Evolutionary conservation across 352 stramenopile species (phyloP), one percentile per base, ranked within the genome.

Genomic region (Pseudoperonospora humuli): DNA sequence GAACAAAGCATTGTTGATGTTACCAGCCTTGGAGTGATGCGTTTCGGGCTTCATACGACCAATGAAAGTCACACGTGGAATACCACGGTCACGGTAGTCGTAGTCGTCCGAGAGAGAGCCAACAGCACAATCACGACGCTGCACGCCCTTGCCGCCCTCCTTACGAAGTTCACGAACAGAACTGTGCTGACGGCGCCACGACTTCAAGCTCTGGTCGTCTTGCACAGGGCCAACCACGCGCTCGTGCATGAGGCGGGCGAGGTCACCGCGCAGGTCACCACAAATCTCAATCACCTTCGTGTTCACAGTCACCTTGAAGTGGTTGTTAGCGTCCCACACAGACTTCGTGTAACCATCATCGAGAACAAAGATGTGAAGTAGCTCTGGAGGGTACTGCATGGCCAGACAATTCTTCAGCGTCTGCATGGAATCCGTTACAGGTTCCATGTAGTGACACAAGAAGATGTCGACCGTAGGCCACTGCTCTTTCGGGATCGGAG

Each of bases 281-380:
- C 61, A 66, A 36, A 86, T 57, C 39, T 95, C 83, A 61, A 93
- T 95, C 15, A 91, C 76, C 61, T 90, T 90, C 5, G 79, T 93
- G 76, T 94, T 92, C 18, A 95, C 78, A 15, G 80, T 80, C 10
- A 93, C 79, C 67, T 94, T 91, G 61, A 90, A 87, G 57, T 92
- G 76, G 64, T 91, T 93, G 65, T 92, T 93, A 14, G 79, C 79
- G 27, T 92, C 82, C 80, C 82, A 93, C 1, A 90, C 75, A 17
- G 80, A 92, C 64, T 90, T 88, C 45, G 75, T 90, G 68, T 94
- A 93, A 55, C 84, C 84, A 70, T 95, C 84, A 67, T 95, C 84
- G 8, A 86, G 70, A 39, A 95, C 80, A 43, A 75, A 93, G 38
- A 93, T 86, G 61, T 91, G 79, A 10, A 93, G 34, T 9, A 94